Percentiles rank a stretch among this genome's conserved stretches.
Evolutionary conservation across 2,329 filamentous ascomycete genomes (phyloP).

Genomic region (Exophiala bonariae): DNA sequence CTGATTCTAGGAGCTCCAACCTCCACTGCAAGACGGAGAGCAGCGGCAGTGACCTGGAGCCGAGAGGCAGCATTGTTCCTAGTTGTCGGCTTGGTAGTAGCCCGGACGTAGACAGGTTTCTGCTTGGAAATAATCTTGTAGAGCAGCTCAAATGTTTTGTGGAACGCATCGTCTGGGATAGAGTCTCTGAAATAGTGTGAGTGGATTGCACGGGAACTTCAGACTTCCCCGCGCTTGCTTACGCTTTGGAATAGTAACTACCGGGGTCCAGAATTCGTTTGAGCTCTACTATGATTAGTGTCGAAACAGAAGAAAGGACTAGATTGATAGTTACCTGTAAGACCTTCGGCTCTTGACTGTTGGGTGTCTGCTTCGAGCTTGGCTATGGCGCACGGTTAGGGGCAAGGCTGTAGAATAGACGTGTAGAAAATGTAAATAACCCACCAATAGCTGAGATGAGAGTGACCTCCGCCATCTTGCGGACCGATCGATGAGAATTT

Average conservation of each 20-base stretch:
- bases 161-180: constrained; percentile 75
- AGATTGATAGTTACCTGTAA: constrained; percentile 42
- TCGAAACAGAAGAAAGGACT: constrained; percentile 3
- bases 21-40: constrained; percentile 70
- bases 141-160: constrained; percentile 76
- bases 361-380: constrained; percentile 34
- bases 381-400: constrained; percentile 30
- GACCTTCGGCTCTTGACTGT: constrained; percentile 38
- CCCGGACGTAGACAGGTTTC: constrained; percentile 62
- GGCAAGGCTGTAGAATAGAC: constrained; percentile 24
- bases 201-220: not conserved
- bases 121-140: constrained; percentile 73
- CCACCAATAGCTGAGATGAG: constrained; percentile 42
- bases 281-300: constrained; percentile 45
- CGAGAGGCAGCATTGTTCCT: constrained; percentile 55
- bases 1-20: constrained; percentile 68
- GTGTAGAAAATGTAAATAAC: constrained; percentile 30
- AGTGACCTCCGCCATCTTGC: constrained; percentile 43
- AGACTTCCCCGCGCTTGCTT: not conserved
- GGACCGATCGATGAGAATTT: not conserved
- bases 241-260: constrained; percentile 29
- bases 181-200: constrained; percentile 28
- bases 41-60: constrained; percentile 68
- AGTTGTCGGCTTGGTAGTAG: constrained; percentile 49
- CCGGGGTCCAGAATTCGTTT: constrained; percentile 58